These are phyloP conservation scores for Entomortierella chlamydospora DNA, from an alignment of 192 early-diverging fungal genomes.

Conservation along the genomic window DNA sequence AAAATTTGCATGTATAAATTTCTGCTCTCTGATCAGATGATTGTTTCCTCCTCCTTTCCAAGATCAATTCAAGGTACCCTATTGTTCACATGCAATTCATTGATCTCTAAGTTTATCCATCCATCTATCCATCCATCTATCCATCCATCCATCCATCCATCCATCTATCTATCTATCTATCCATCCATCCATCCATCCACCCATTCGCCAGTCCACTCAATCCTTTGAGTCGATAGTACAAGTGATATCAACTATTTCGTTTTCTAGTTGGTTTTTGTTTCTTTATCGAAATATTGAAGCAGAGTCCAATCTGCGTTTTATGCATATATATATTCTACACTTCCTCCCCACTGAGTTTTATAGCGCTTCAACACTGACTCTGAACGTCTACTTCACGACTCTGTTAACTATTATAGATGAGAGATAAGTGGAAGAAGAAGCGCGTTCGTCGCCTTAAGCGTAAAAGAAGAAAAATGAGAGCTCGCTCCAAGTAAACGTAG, in stretches of 20 bases:
- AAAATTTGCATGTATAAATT: neutral
- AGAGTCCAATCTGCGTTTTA: no score
- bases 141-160: no score
- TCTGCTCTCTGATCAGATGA: neutral
- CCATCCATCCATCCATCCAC: neutral
- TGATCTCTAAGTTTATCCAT: neutral
- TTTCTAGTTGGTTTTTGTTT: neutral
- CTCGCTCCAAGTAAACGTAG: slow-evolving; percentile 2
- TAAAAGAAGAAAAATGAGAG: slow-evolving; percentile 2
- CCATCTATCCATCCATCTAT: neutral
- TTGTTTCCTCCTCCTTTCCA: neutral
- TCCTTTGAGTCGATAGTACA: neutral
- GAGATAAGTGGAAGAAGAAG: slow-evolving; percentile 4
- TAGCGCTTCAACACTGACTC: no score
- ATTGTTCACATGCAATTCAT: neutral
- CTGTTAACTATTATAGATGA: neutral
- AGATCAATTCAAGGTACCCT: neutral
- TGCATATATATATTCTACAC: no score
- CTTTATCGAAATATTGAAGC: no score
- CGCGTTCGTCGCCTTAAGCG: slow-evolving; percentile 2
- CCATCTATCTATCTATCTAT: neutral
- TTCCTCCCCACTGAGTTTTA: no score
- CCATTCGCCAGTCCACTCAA: neutral
- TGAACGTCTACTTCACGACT: no score
- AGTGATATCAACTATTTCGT: neutral